Base-by-base conservation (phyloP, 164 flowering plant genomes). In the Paratinospora sagittata region DNA sequence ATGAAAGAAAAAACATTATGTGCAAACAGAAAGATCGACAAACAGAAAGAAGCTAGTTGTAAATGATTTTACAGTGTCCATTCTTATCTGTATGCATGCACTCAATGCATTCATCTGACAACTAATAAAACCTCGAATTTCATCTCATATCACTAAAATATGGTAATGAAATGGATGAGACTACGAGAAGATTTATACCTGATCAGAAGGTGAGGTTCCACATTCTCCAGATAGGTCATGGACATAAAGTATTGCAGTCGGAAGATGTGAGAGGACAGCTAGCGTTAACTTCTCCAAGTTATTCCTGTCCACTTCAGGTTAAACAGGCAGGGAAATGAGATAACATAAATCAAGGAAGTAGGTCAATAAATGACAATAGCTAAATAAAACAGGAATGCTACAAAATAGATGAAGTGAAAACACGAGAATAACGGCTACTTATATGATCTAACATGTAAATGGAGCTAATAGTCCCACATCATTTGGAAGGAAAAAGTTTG, bases 141-240 rank as follows among this genome's bases (percentile, higher is more conserved):
- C 11, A 13, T 8, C n/a, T 14, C 24, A 52, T 30, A n/a, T 52
- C 37, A 68, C n/a, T 8, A 2, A 47, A 49, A 68, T 0, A 24
- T 68, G 39, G 7, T 60, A 12, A 68, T 19, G 11, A 62, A 17
- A 62, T 13, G 39, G 21, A 45, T n/a, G 16, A 34, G 34, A 30
- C 4, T 30, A 4, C 4, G 34, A 30, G 33, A 24, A 34, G 30
- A 62, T 64, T 61, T 9, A 70, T 82, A 92, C 99, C 98, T 95
- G 99, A 85, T 95, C 94, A 73, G 93, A 85, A 67, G 97, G 85
- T 26, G 94, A 89, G 43, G 86, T 91, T 27, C 99, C 97, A 81
- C 99, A 95, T 81, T 95, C 92, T 78, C 99, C 99, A 49, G 97
- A 71, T 27, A 95, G 84, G 71, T 92, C 99, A 81, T 95, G 99